phyloP scores from a whole-genome alignment of 2,329 filamentous ascomycete species.

The Coniochaeta prunicola region DNA sequence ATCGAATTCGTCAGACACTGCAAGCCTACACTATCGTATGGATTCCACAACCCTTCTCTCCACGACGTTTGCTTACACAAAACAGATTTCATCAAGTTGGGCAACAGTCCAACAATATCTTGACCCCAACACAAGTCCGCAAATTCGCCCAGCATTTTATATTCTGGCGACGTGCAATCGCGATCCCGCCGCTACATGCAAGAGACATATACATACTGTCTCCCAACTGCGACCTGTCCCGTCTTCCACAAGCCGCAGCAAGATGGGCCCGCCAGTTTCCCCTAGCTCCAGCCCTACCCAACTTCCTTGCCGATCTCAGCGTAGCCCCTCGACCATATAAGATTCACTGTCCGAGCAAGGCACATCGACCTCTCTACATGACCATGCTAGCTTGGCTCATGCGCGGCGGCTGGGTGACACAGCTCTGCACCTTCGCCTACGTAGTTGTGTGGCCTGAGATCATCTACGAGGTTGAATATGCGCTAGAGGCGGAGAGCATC shows the following conservation, averaged over 20 bases:
- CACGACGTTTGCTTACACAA: conserved; percentile 11
- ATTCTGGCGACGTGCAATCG: conserved; percentile 88
- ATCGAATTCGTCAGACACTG: conserved; percentile 75
- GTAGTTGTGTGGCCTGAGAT: conserved; percentile 78
- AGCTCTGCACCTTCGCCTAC: conserved; percentile 86
- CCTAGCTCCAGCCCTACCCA: conserved; percentile 72
- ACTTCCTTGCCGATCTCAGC: conserved; percentile 80
- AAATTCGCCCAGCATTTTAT: conserved; percentile 89
- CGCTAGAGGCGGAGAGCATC: conserved; percentile 59
- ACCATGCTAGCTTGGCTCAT: conserved; percentile 90
- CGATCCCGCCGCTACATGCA: conserved; percentile 83
- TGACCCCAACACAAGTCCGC: conserved; percentile 74
- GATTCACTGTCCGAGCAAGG: conserved; percentile 75
- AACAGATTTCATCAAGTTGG: conserved; percentile 58
- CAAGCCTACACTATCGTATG: conserved; percentile 58
- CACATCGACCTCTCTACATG: conserved; percentile 81
- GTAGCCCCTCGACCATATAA: conserved; percentile 77
- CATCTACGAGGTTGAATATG: conserved; percentile 69
- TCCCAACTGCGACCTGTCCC: conserved; percentile 74
- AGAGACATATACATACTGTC: conserved; percentile 88
- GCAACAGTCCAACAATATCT: conserved; percentile 51
- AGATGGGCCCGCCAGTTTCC: conserved; percentile 76
- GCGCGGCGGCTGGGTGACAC: conserved; percentile 87
- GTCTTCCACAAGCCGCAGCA: conserved; percentile 60
- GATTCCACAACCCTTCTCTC: conserved; percentile 7